phyloP scores from a whole-genome alignment of 2,329 filamentous ascomycete species.

The Hirsutella rhossiliensis region DNA sequence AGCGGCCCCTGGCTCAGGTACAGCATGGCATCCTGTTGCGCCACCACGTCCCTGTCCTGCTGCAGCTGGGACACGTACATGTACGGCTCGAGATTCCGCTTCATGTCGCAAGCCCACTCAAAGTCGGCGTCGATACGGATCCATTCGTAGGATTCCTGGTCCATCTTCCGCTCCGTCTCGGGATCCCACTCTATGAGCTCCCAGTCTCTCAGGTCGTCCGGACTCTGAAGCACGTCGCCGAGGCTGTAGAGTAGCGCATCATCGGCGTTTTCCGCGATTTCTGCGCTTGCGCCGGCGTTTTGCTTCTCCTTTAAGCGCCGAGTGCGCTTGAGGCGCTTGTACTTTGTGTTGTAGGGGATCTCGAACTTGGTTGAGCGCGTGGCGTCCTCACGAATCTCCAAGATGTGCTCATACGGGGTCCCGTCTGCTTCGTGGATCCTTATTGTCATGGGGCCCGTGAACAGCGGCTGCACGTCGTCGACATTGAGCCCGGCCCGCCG shows the following conservation, averaged over 20 bases:
- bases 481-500: conserved; percentile 56
- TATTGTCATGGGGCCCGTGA: conserved; percentile 95
- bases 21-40: conserved; percentile 66
- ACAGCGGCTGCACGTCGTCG: conserved; percentile 62
- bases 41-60: conserved; percentile 91
- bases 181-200: conserved; percentile 78
- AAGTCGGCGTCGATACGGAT: conserved; percentile 97
- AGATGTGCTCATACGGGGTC: conserved; percentile 94
- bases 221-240: conserved; percentile 76
- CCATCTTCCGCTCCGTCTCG: conserved; percentile 84
- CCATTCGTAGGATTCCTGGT: conserved; percentile 96
- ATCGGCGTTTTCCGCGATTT: conserved; percentile 51
- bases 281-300: conserved; percentile 42
- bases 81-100: conserved; percentile 74
- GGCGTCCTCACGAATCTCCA: conserved; percentile 80
- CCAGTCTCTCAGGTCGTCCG: conserved; percentile 77
- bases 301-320: conserved; percentile 68
- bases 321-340: conserved; percentile 89
- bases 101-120: conserved; percentile 88
- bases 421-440: conserved; percentile 96
- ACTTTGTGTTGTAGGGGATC: conserved; percentile 98
- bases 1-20: conserved; percentile 56
- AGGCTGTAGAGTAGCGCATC: conserved; percentile 83
- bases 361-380: conserved; percentile 70
- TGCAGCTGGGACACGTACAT: conserved; percentile 98